Evolutionary conservation across 208 protist genomes (phyloP), one percentile per base, ranked within the genome.

Genomic region (Endotrypanum monterogeii): DNA sequence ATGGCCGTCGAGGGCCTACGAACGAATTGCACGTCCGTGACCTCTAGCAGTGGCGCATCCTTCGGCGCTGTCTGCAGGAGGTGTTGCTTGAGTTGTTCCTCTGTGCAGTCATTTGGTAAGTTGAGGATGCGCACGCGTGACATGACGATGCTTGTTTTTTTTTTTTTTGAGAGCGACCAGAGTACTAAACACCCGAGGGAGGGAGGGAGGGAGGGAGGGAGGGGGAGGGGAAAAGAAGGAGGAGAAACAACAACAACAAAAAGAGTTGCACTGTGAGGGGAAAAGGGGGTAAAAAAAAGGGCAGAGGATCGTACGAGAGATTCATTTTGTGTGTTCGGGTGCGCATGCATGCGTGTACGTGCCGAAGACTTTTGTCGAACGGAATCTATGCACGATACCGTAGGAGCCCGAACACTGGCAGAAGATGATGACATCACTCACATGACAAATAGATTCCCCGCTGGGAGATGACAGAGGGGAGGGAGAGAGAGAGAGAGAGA

Each of bases 61-160:
- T 94, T 75, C 2, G 89, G 86, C 25, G 90, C 85, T 18, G 79
- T 84, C 54, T 60, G 72, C 25, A 84, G 35, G 62, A 99, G 96
- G 83, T 98, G 94, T 52, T 97, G 78, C 51, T 90, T 86, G 37
- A 99, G 80, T 58, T 93, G 78, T 51, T 95, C 84, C 73, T 99
- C 98, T 8, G 88, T 98, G 69, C 97, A 85, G 78, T 98, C 88
- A 30, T 93, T 94, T 1, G 98, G 98, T 9, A 99, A 74, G 72
- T 98, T 97, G 58, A 99, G 93, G 70, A 99, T 92, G 76, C 95
- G 96, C 30, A 99, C 88, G 58, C 96, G 91, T 11, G 92, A 97
- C 90, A 97, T 96, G 32, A 11, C 18, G 37, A 16, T n/a, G 60
- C 28, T 12, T 65, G 23, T 18, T 25, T 7, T 18, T 1, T 48